Evolutionary conservation across 2,329 filamentous ascomycete genomes (phyloP).

Genomic region (Sclerotiophoma versabilis): DNA sequence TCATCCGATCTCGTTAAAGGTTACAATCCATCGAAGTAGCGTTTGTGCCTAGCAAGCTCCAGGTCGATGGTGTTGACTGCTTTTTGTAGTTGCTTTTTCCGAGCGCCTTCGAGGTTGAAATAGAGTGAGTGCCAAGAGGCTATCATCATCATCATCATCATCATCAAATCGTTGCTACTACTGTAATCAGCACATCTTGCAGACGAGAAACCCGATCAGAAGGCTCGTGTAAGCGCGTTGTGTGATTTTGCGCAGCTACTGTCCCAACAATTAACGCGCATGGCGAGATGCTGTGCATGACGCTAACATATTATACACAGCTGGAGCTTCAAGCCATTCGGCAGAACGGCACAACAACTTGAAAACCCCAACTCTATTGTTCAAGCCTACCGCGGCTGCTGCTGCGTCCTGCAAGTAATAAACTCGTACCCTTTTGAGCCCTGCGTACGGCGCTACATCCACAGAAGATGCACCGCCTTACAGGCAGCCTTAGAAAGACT

Average conservation of each 20-base stretch:
- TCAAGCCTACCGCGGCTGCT: not conserved
- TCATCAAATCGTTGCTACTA: too few species aligned
- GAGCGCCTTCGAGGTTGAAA: too few species aligned
- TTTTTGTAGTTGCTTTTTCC: not conserved
- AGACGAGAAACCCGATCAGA: too few species aligned
- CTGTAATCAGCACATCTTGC: too few species aligned
- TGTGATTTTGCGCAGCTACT: not conserved
- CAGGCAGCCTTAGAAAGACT: too few species aligned
- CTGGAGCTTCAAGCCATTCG: not conserved
- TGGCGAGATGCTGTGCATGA: slow-evolving; percentile 4
- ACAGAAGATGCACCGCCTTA: not conserved
- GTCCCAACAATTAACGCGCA: slow-evolving; percentile 7
- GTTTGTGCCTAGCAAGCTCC: not conserved
- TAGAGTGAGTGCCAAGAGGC: too few species aligned
- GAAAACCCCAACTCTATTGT: not conserved
- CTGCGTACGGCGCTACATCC: not conserved
- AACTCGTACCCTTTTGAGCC: not conserved
- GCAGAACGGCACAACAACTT: not conserved
- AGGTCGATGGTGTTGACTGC: not conserved
- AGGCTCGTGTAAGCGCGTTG: too few species aligned
- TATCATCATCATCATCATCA: too few species aligned
- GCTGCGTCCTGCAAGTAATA: not conserved
- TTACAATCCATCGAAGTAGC: not conserved
- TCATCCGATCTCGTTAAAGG: not conserved
- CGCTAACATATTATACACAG: slow-evolving; percentile 11